A percentile compares a stretch with the other conserved stretches of the same genome.
Conservation (phyloP, 2,329 filamentous ascomycete species). For the Diaporthe vexans region DNA sequence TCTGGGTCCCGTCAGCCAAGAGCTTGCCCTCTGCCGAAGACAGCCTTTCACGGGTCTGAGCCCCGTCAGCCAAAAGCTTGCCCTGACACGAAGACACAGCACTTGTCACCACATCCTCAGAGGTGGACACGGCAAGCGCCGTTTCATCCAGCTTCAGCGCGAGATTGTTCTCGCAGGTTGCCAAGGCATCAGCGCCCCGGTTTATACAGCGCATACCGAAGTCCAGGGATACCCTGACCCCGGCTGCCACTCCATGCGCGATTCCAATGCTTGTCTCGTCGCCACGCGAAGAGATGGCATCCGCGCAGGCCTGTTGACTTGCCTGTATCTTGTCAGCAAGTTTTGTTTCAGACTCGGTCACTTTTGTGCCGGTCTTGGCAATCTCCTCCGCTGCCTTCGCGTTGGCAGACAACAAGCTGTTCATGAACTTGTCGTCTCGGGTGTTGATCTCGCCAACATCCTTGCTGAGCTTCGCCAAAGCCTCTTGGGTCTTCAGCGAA, state of each 20-base stretch:
- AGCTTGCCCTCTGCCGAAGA: not conserved
- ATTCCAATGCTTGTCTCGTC: not conserved
- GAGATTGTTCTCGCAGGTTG: not conserved
- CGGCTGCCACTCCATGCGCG: not conserved
- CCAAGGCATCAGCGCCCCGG: not conserved
- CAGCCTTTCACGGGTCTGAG: not conserved
- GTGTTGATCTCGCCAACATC: not conserved
- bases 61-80: not conserved
- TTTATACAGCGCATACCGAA: not conserved
- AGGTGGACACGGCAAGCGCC: not conserved
- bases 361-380: not conserved
- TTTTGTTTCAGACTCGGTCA: not conserved
- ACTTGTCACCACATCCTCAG: not conserved
- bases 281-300: not conserved
- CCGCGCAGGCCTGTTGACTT: not conserved
- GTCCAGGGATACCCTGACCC: not conserved
- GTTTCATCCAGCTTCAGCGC: not conserved
- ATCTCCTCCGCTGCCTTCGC: not conserved
- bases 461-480: too few relatives aligned
- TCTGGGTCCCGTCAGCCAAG: too few relatives aligned
- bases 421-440: not conserved
- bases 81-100: not conserved
- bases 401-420: not conserved
- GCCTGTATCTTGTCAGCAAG: not conserved
- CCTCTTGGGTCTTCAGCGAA: too few relatives aligned